Evolutionary conservation across 352 stramenopile genomes (phyloP).

Genomic region (Phytophthora pseudosyringae): DNA sequence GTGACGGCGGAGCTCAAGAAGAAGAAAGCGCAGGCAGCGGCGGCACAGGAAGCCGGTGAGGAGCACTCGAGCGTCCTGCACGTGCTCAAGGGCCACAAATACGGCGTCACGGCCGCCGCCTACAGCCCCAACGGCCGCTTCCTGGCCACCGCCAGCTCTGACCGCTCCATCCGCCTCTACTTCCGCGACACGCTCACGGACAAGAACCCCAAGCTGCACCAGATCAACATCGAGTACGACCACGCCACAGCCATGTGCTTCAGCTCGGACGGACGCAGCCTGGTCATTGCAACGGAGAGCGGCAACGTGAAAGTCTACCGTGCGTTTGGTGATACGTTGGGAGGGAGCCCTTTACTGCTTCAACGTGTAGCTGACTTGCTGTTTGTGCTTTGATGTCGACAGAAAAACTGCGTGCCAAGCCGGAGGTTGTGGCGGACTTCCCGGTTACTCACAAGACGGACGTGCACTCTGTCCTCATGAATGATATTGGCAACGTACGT

Average conservation of each 20-base stretch:
- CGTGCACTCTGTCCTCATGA: conserved; percentile 85
- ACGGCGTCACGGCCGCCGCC: conserved; percentile 58
- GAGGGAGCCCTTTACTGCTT: not conserved
- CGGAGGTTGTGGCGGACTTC: conserved; percentile 73
- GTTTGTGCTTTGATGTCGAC: conserved; percentile 4
- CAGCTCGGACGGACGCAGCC: conserved; percentile 72
- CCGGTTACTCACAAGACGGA: conserved; percentile 72
- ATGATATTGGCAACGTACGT: conserved; percentile 72
- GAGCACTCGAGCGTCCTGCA: conserved; percentile 56
- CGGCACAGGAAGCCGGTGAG: conserved; percentile 13
- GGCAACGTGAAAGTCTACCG: conserved; percentile 78
- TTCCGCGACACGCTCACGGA: conserved; percentile 66
- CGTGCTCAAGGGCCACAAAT: conserved; percentile 78
- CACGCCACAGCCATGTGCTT: conserved; percentile 79
- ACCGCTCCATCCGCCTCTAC: conserved; percentile 79
- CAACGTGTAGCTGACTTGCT: conserved; percentile 4
- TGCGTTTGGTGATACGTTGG: conserved; percentile 33
- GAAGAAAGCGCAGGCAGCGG: conserved; percentile 27
- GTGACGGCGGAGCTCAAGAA: conserved; percentile 80
- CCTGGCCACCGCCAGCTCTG: conserved; percentile 72
- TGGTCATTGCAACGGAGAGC: conserved; percentile 74
- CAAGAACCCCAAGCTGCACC: conserved; percentile 65
- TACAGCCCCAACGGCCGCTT: conserved; percentile 87
- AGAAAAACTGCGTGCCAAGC: conserved; percentile 84
- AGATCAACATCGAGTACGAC: conserved; percentile 84